A percentile compares a stretch with the other conserved stretches of the same genome.
phyloP scores from a whole-genome alignment of 1,284 basidiomycete genomes.

The Heimioporus retisporus region DNA sequence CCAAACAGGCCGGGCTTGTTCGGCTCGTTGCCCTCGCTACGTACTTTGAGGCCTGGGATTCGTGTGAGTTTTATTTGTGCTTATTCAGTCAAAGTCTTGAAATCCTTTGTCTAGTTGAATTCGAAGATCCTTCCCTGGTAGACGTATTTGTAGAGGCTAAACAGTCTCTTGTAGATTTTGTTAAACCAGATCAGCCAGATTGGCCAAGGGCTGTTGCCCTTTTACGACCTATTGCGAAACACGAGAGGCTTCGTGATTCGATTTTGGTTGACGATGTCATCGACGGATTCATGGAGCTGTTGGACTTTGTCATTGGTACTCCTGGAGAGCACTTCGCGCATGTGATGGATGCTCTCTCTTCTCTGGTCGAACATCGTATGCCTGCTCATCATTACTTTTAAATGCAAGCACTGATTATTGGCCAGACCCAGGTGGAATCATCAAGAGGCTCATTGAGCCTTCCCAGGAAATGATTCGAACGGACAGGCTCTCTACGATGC shows the following conservation, averaged over 20 bases:
- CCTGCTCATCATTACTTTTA: not conserved
- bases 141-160: conserved; percentile 19
- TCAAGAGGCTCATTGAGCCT: conserved; percentile 16
- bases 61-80: conserved; percentile 11
- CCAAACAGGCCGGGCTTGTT: conserved; percentile 20
- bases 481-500: conserved; percentile 21
- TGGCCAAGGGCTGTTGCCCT: conserved; percentile 28
- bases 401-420: not conserved
- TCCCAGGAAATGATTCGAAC: not conserved
- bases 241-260: conserved; percentile 15
- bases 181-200: conserved; percentile 21
- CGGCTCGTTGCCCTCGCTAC: conserved; percentile 22
- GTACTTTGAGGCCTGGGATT: conserved; percentile 20
- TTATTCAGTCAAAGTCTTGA: not conserved
- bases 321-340: conserved; percentile 24
- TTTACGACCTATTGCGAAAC: conserved; percentile 22
- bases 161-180: conserved; percentile 16
- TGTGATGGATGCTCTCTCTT: conserved; percentile 26
- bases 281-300: conserved; percentile 18
- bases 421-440: conserved; percentile 15
- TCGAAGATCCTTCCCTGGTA: conserved; percentile 13
- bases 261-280: conserved; percentile 16
- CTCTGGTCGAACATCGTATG: conserved; percentile 22
- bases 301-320: conserved; percentile 16
- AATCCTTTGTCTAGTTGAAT: not conserved